A percentile compares a stretch with the other conserved stretches of the same genome.
Evolutionary conservation across 306 rosid species (phyloP).

Genomic region (Aeschynomene evenia): DNA sequence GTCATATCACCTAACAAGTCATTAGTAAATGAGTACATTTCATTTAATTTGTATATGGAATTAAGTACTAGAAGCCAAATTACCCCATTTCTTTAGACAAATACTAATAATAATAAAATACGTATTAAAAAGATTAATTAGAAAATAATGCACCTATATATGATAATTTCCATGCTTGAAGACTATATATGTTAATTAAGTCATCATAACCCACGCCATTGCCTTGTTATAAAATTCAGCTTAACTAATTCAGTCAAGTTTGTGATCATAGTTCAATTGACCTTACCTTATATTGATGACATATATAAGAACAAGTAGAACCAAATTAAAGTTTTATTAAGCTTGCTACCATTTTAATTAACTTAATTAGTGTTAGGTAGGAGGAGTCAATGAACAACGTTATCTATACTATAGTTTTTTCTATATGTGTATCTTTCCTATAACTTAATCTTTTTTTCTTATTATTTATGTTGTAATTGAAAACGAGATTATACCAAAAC

Average conservation of each 20-base stretch:
- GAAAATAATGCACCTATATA: not conserved
- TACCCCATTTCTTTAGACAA: not conserved
- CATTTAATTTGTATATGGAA: not conserved
- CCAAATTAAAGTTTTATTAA: not conserved
- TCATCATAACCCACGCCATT: not conserved
- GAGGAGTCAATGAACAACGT: not conserved
- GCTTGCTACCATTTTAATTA: not conserved
- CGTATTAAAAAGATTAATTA: not conserved
- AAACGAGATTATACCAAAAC: conserved; percentile 23
- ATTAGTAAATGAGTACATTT: not conserved
- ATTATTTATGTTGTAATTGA: not conserved
- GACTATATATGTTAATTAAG: no score
- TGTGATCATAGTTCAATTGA: not conserved
- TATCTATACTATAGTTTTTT: not conserved
- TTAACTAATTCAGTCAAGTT: not conserved
- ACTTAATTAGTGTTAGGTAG: conserved; percentile 14
- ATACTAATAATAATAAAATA: no score
- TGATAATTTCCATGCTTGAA: not conserved
- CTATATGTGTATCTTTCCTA: not conserved
- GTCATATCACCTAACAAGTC: not conserved
- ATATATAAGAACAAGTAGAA: not conserved
- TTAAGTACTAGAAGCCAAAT: no score
- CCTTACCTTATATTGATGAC: not conserved
- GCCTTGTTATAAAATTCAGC: not conserved
- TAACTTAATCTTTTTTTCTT: not conserved